A percentile compares a stretch with the other conserved stretches of the same genome.
Evolutionary conservation across 805 yeast genomes (phyloP).

Genomic region (Saccharomycopsis capsularis): DNA sequence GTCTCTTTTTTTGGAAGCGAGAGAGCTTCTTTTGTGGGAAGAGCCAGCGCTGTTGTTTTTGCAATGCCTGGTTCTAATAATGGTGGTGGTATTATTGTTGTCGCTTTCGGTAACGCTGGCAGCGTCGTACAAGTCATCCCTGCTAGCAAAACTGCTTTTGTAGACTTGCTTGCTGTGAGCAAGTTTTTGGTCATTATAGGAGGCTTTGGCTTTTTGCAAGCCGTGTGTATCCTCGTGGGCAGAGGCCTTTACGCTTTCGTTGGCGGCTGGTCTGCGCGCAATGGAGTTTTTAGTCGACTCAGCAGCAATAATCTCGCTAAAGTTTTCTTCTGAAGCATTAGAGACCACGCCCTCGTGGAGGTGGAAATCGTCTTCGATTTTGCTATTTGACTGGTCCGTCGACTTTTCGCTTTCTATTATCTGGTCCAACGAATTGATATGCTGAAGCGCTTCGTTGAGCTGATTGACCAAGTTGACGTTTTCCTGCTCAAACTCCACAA

Average conservation of each 20-base stretch:
- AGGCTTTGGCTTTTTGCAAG: background rate
- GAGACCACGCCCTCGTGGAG: background rate
- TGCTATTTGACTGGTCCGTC: conserved; percentile 5
- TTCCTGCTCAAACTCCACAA: conserved; percentile 21
- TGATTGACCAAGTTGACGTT: conserved; percentile 19
- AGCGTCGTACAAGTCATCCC: conserved; percentile 3
- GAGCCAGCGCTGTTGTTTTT: no score
- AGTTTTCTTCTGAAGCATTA: background rate
- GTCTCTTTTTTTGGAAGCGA: conserved; percentile 1
- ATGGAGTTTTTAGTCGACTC: conserved; percentile 7
- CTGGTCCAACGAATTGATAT: conserved; percentile 19
- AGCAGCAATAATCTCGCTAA: conserved; percentile 5
- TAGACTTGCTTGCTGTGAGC: background rate
- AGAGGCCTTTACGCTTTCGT: no score
- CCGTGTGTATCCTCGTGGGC: background rate
- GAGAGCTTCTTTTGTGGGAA: no score
- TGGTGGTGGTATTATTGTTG: background rate
- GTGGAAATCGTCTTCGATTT: conserved; percentile 5
- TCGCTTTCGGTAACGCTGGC: conserved; percentile 7
- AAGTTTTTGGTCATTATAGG: background rate
- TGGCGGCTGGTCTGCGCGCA: background rate
- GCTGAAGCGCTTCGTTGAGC: conserved; percentile 20
- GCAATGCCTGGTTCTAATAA: no score
- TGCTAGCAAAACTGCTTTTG: background rate
- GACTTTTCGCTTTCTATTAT: conserved; percentile 16